phyloP scores from a whole-genome alignment of 805 yeast species.

The Cephaloascus fragrans region DNA sequence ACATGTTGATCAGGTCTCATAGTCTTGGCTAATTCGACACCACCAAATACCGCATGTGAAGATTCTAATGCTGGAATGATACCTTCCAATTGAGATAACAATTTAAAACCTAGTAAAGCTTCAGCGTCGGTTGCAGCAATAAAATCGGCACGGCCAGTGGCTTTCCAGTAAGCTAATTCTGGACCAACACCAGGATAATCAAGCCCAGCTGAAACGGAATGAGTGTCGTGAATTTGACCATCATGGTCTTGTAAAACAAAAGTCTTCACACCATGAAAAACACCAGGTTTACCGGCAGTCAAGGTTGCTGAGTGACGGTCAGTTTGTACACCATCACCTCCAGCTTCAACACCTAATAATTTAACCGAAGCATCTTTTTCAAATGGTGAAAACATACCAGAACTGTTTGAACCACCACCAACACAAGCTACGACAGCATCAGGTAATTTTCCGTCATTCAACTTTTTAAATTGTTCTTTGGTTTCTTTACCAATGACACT shows the following conservation, averaged over 20 bases:
- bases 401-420: slow-evolving; percentile 97
- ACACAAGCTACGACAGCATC: slow-evolving; percentile 97
- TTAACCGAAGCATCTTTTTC: slow-evolving; percentile 71
- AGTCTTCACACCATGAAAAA: slow-evolving; percentile 95
- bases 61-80: slow-evolving; percentile 98
- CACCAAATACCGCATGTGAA: slow-evolving; percentile 93
- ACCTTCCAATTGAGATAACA: slow-evolving; percentile 90
- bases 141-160: slow-evolving; percentile 85
- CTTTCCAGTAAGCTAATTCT: slow-evolving; percentile 91
- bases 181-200: slow-evolving; percentile 99
- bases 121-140: slow-evolving; percentile 92
- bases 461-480: slow-evolving; percentile 74
- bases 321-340: slow-evolving; percentile 93
- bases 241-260: slow-evolving; percentile 84
- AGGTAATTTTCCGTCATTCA: slow-evolving; percentile 78
- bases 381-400: slow-evolving; percentile 94
- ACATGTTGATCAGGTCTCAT: slow-evolving; percentile 72
- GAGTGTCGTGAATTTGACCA: slow-evolving; percentile 97
- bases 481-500: slow-evolving; percentile 94
- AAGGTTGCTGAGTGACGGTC: slow-evolving; percentile 89
- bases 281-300: slow-evolving; percentile 94
- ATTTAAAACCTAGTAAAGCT: slow-evolving; percentile 83
- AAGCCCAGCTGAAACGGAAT: slow-evolving; percentile 95
- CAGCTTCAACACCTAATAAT: slow-evolving; percentile 94
- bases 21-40: slow-evolving; percentile 76